Conservation (phyloP, 1,284 basidiomycete genomes). For the Heterobasidion parviporum region DNA sequence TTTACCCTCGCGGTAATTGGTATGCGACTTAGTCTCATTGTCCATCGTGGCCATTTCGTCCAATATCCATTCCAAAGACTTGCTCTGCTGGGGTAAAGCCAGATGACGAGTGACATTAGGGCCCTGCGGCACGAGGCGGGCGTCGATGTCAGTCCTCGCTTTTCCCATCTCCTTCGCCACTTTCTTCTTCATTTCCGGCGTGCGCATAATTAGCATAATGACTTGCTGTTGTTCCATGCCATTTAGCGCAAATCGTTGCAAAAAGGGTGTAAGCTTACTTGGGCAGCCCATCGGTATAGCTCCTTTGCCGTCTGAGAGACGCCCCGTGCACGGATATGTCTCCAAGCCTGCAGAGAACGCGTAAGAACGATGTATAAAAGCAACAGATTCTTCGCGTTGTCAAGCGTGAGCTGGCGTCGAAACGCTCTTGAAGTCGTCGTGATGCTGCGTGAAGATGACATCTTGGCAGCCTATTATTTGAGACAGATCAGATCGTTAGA, state of each 20-base stretch:
- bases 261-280: constrained; percentile 27
- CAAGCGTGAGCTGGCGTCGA: background rate
- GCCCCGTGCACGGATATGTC: constrained; percentile 76
- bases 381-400: constrained; percentile 45
- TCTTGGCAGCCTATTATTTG: background rate
- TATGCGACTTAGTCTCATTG: constrained; percentile 33
- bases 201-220: constrained; percentile 52
- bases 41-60: constrained; percentile 79
- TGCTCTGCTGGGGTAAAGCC: constrained; percentile 60
- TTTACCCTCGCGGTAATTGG: constrained; percentile 69
- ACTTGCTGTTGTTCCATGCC: constrained; percentile 34
- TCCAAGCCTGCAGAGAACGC: constrained; percentile 41
- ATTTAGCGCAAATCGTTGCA: background rate
- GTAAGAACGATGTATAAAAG: constrained; percentile 56
- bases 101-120: constrained; percentile 55
- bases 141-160: constrained; percentile 57
- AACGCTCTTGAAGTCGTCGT: background rate
- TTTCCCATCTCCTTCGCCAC: constrained; percentile 66
- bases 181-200: constrained; percentile 63
- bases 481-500: too few species aligned
- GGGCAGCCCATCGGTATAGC: constrained; percentile 46
- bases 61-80: constrained; percentile 70
- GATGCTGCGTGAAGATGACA: background rate
- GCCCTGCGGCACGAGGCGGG: constrained; percentile 60
- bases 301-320: constrained; percentile 41